Evolutionary conservation across 2,329 filamentous ascomycete species (phyloP).

Genomic region (Arthroderma uncinatum): DNA sequence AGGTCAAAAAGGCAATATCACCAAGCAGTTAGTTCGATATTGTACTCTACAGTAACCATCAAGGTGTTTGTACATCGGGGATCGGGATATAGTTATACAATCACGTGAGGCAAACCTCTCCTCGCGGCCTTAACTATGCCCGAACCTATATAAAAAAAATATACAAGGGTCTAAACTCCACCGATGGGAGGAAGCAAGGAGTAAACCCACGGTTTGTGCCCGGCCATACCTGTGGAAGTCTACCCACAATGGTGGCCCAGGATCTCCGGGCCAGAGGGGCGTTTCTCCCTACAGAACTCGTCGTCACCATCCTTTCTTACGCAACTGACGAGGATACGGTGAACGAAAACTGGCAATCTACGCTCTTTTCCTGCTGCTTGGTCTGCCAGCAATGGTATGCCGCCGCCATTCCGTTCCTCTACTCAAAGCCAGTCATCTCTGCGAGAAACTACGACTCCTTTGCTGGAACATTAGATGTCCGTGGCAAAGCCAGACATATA

Average conservation of each 20-base stretch:
- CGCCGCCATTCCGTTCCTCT: constrained; percentile 42
- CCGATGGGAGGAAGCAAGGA: no score
- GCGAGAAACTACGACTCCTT: constrained; percentile 46
- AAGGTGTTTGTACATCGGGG: no score
- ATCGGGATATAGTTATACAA: no score
- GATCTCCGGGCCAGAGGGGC: not conserved
- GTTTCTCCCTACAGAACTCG: constrained; percentile 45
- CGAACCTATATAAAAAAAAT: no score
- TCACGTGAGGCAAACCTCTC: no score
- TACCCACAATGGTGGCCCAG: not conserved
- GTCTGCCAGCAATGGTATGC: constrained; percentile 48
- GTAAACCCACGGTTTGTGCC: no score
- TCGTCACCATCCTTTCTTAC: constrained; percentile 41
- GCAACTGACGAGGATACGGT: constrained; percentile 24
- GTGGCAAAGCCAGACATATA: constrained; percentile 22
- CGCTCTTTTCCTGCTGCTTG: constrained; percentile 43
- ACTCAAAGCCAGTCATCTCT: constrained; percentile 41
- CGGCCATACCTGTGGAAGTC: not conserved
- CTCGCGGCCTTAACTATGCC: no score
- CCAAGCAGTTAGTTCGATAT: no score
- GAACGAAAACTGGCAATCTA: constrained; percentile 30
- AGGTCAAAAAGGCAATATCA: no score
- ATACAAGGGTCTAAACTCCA: no score
- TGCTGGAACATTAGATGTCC: constrained; percentile 29
- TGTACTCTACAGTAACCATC: no score